Percentiles rank a stretch among this genome's conserved stretches.
Evolutionary conservation across 2,329 filamentous ascomycete genomes (phyloP).

Genomic region (Penicillium hordei): DNA sequence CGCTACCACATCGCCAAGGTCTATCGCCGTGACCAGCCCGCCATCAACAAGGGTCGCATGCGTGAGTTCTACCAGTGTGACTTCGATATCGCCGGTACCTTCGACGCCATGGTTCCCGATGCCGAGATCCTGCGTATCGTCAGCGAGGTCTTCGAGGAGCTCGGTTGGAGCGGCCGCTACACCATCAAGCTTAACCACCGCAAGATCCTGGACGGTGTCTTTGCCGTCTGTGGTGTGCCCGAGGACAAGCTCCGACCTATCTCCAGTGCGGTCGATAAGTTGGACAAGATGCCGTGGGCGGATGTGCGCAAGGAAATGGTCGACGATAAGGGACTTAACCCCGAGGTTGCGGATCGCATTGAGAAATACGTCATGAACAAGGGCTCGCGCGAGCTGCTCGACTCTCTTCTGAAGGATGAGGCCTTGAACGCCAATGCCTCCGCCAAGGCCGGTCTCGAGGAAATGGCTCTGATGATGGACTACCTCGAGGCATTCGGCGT

Average conservation of each 20-base stretch:
- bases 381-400: slow-evolving; percentile 71
- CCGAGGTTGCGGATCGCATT: slow-evolving; percentile 79
- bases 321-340: slow-evolving; percentile 79
- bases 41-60: slow-evolving; percentile 89
- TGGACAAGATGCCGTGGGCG: slow-evolving; percentile 88
- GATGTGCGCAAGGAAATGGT: slow-evolving; percentile 93
- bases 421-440: slow-evolving; percentile 68
- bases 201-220: slow-evolving; percentile 89
- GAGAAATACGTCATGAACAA: slow-evolving; percentile 79
- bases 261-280: slow-evolving; percentile 90
- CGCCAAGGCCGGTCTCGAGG: slow-evolving; percentile 75
- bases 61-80: slow-evolving; percentile 97
- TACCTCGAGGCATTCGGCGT: slow-evolving; percentile 79
- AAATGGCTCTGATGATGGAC: slow-evolving; percentile 76
- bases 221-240: slow-evolving; percentile 86
- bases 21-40: slow-evolving; percentile 76
- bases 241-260: slow-evolving; percentile 84
- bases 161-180: slow-evolving; percentile 72
- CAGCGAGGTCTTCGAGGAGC: slow-evolving; percentile 77
- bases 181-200: slow-evolving; percentile 95
- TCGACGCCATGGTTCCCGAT: slow-evolving; percentile 89
- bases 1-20: slow-evolving; percentile 96
- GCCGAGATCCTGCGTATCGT: slow-evolving; percentile 84
- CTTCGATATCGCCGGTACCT: slow-evolving; percentile 85
- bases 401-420: slow-evolving; percentile 66